phyloP scores from a whole-genome alignment of 2,329 filamentous ascomycete species.

The Fusarium heterosporum region DNA sequence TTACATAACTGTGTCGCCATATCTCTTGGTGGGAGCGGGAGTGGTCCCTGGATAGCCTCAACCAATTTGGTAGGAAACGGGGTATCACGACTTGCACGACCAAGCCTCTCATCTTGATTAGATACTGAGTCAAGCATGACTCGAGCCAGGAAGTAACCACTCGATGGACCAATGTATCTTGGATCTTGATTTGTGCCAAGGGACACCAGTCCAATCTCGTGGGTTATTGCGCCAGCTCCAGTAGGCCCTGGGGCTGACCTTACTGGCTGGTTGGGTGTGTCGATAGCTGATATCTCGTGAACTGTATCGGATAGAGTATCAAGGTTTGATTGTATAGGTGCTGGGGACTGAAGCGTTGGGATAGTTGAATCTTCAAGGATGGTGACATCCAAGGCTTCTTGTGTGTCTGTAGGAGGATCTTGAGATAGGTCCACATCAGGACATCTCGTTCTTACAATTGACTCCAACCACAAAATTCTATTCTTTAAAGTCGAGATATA shows the following conservation, averaged over 20 bases:
- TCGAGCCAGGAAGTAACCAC: conserved; percentile 65
- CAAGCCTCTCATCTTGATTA: conserved; percentile 36
- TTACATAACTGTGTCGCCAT: conserved; percentile 56
- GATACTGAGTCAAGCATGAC: conserved; percentile 58
- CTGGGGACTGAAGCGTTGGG: neutral
- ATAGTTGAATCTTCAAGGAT: conserved; percentile 11
- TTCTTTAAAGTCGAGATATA: conserved; percentile 54
- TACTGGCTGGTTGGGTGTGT: conserved; percentile 19
- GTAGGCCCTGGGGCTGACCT: conserved; percentile 28
- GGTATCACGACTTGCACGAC: conserved; percentile 5
- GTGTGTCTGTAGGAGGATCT: conserved; percentile 21
- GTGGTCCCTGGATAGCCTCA: conserved; percentile 50
- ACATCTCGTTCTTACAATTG: conserved; percentile 56
- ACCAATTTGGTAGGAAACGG: conserved; percentile 48
- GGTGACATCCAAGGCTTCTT: conserved; percentile 30
- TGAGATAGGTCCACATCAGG: conserved; percentile 56
- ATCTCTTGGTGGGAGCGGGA: conserved; percentile 49
- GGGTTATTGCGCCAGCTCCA: conserved; percentile 51
- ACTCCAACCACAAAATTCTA: conserved; percentile 60
- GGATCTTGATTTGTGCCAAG: conserved; percentile 60
- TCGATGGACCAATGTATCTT: conserved; percentile 67
- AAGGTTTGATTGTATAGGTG: neutral
- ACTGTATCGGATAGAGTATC: accelerated
- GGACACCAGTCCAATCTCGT: conserved; percentile 66
- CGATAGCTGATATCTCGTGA: neutral